A percentile compares a stretch with the other conserved stretches of the same genome.
These are phyloP conservation scores for Drosera spatulata DNA, from an alignment of 179 eudicot species.

Conservation along the genomic window DNA sequence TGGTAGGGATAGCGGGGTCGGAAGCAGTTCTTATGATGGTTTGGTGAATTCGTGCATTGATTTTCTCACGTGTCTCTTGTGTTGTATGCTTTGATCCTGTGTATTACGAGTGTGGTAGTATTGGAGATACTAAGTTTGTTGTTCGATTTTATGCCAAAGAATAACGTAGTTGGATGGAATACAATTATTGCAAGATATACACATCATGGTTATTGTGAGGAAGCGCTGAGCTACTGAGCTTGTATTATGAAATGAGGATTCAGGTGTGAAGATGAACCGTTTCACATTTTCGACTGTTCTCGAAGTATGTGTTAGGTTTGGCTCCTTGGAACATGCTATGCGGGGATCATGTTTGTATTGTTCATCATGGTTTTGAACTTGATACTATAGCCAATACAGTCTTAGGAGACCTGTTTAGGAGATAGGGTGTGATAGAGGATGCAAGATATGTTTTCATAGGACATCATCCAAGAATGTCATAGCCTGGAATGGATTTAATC, in stretches of 20 bases:
- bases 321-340: constrained; percentile 72
- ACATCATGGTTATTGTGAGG: constrained; percentile 86
- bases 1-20: constrained; percentile 26
- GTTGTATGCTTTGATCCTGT: constrained; percentile 67
- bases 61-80: constrained; percentile 8
- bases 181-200: constrained; percentile 68
- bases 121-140: constrained; percentile 58
- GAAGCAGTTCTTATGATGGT: constrained; percentile 49
- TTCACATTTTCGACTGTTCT: constrained; percentile 71
- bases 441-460: constrained; percentile 58
- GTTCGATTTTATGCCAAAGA: constrained; percentile 55
- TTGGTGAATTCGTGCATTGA: constrained; percentile 63
- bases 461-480: constrained; percentile 60
- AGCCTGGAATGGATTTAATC: constrained; percentile 80
- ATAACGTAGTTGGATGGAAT: constrained; percentile 79
- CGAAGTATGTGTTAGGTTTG: constrained; percentile 65
- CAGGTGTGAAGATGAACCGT: constrained; percentile 74
- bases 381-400: constrained; percentile 76
- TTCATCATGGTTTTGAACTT: constrained; percentile 68
- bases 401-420: constrained; percentile 76
- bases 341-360: constrained; percentile 76
- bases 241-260: constrained; percentile 74
- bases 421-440: constrained; percentile 91
- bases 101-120: constrained; percentile 78
- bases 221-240: constrained; percentile 30